Conservation (phyloP, 805 yeast species). For the Nakazawaea ernobii region DNA sequence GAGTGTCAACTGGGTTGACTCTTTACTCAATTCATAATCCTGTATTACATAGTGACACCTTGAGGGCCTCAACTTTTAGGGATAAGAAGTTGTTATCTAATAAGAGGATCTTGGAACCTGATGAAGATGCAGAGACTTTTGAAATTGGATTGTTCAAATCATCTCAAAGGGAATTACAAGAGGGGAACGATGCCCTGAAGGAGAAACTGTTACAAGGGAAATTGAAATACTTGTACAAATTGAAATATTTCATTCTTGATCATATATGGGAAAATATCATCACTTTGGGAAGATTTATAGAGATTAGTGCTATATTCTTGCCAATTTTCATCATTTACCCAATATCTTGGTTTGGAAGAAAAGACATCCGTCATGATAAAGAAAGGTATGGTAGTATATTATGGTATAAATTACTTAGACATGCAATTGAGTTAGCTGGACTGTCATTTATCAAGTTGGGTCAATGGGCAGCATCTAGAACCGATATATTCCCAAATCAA, state of each 20-base stretch:
- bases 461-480: conserved; percentile 98
- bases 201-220: conserved; percentile 11
- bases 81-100: conserved; percentile 15
- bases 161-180: conserved; percentile 50
- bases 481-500: conserved; percentile 80
- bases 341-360: conserved; percentile 47
- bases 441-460: conserved; percentile 90
- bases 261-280: conserved; percentile 62
- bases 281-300: conserved; percentile 63
- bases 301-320: conserved; percentile 57
- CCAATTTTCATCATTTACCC: conserved; percentile 72
- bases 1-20: neutral
- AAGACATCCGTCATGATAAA: conserved; percentile 21
- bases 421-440: conserved; percentile 78
- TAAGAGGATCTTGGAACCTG: conserved; percentile 36
- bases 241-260: conserved; percentile 43
- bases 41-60: neutral
- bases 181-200: conserved; percentile 31
- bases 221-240: conserved; percentile 28
- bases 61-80: conserved; percentile 11
- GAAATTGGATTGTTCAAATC: conserved; percentile 61
- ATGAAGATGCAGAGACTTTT: conserved; percentile 52
- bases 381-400: conserved; percentile 56
- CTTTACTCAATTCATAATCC: neutral
- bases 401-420: conserved; percentile 67